phyloP scores from a whole-genome alignment of 371 early-diverging fungal species.

The Mortierella sp. region DNA sequence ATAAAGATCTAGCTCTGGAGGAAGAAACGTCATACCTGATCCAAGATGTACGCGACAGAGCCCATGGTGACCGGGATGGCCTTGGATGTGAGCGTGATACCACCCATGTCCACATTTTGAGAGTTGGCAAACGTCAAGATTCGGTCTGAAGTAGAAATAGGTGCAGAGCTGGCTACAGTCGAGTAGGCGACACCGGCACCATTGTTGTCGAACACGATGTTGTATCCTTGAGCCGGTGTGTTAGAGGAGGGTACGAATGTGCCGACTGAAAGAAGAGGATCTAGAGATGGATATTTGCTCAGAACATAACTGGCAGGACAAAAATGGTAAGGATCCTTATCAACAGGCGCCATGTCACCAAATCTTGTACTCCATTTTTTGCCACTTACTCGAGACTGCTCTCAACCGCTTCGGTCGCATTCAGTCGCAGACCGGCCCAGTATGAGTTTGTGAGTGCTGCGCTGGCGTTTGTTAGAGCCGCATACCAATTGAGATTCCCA shows the following conservation, averaged over 20 bases:
- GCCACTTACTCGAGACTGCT: constrained; percentile 25
- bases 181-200: constrained; percentile 17
- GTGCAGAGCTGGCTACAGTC: not conserved
- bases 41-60: constrained; percentile 30
- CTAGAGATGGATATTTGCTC: constrained; percentile 10
- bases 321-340: not conserved
- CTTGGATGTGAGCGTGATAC: constrained; percentile 12
- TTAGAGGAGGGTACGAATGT: constrained; percentile 11
- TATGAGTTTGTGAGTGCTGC: not conserved
- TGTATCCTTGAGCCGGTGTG: constrained; percentile 19
- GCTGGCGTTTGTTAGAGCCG: constrained; percentile 19
- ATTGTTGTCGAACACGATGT: constrained; percentile 18
- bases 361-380: not conserved
- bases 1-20: not conserved
- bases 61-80: constrained; percentile 30
- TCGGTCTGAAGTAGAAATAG: constrained; percentile 1
- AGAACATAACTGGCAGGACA: constrained; percentile 11
- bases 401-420: constrained; percentile 8
- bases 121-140: constrained; percentile 17
- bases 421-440: constrained; percentile 36
- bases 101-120: constrained; percentile 32
- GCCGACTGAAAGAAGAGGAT: constrained; percentile 26
- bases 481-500: constrained; percentile 19
- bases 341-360: not conserved
- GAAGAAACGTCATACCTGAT: constrained; percentile 9